These are phyloP conservation scores for Gillenia trifoliata DNA, from an alignment of 306 rosid genomes.

Conservation along the genomic window DNA sequence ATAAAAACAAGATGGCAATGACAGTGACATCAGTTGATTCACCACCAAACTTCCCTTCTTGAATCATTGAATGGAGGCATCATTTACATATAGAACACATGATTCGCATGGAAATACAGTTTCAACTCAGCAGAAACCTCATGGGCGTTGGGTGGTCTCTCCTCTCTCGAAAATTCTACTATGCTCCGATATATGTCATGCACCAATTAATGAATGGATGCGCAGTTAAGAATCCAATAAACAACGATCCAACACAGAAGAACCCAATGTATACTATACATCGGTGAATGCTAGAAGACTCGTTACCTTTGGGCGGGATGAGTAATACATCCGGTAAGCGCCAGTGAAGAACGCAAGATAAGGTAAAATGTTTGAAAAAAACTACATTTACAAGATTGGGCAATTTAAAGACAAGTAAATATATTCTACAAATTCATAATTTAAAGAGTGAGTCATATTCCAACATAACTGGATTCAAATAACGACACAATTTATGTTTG, in stretches of 20 bases:
- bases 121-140: too few species aligned
- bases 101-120: too few species aligned
- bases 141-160: too few species aligned
- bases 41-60: not conserved
- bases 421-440: conserved; percentile 4
- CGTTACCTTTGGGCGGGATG: not conserved
- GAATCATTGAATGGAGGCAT: too few species aligned
- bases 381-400: not conserved
- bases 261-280: too few species aligned
- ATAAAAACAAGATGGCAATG: not conserved
- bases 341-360: not conserved
- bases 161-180: too few species aligned
- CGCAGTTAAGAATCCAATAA: too few species aligned
- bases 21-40: not conserved
- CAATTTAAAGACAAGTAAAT: not conserved
- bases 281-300: too few species aligned
- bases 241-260: too few species aligned
- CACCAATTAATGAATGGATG: too few species aligned
- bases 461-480: conserved; percentile 4
- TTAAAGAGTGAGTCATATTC: not conserved
- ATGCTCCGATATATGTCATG: too few species aligned
- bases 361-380: not conserved
- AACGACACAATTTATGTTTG: conserved; percentile 19
- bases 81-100: too few species aligned
- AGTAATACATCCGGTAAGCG: not conserved